Conservation (phyloP, 371 early-diverging fungal species). For the Blastocladiella emersonii region DNA sequence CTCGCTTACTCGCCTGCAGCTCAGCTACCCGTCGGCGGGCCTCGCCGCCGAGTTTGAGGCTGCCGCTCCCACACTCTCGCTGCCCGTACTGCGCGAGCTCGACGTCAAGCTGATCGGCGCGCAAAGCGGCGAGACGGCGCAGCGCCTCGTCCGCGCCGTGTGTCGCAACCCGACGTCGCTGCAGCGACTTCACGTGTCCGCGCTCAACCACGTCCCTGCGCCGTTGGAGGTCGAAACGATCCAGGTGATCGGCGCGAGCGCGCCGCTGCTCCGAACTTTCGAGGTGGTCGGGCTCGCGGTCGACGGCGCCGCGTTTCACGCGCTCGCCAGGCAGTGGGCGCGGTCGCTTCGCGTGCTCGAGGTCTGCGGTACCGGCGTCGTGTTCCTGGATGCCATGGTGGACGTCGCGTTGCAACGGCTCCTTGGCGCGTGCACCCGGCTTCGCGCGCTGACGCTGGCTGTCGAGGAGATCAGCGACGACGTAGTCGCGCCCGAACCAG, state of each 20-base stretch:
- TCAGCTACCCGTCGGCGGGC: too few relatives aligned
- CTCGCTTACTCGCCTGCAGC: too few relatives aligned
- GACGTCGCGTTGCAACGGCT: background rate
- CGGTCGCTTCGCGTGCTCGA: background rate
- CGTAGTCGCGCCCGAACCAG: too few relatives aligned
- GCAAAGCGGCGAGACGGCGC: background rate
- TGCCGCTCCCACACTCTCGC: too few relatives aligned
- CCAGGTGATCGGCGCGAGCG: background rate
- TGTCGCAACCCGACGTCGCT: background rate
- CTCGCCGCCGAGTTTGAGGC: too few relatives aligned
- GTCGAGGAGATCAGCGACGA: background rate
- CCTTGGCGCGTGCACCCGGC: background rate
- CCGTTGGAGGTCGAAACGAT: background rate
- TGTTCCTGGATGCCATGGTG: background rate
- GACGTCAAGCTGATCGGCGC: too few relatives aligned
- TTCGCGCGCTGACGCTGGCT: background rate
- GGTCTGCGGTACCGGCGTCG: background rate
- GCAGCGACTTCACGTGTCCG: background rate
- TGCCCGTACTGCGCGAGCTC: too few relatives aligned
- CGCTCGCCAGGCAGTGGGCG: background rate
- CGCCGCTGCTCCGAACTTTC: background rate
- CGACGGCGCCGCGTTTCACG: background rate
- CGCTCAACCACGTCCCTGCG: background rate
- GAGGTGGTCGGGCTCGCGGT: constrained; percentile 2
- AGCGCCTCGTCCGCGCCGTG: background rate